Base-by-base conservation (phyloP, 2,329 filamentous ascomycete species). In the Fusarium burgessii region DNA sequence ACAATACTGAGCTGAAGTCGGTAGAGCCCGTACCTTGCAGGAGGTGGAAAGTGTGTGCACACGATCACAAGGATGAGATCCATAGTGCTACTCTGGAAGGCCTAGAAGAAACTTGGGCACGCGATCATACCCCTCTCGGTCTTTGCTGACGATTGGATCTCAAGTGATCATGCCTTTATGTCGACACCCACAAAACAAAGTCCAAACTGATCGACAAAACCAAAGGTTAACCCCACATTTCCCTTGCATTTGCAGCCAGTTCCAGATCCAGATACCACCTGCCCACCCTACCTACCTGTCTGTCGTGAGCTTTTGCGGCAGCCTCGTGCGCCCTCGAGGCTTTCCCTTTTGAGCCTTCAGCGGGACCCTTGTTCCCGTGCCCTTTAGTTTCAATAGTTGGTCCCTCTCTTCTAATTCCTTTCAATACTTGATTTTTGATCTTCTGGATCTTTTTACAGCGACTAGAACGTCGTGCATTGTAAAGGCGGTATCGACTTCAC, bases 141-240 rank as follows among this genome's bases (percentile, higher is more conserved):
- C 27, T 66, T 42, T 45, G 27, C 23, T 35, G 43, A 17, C 32
- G n/a, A 55, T 54, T 63, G 25, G 42, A 65, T 58, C 59, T 69
- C 40, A 36, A 69, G 59, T 69, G 59, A 69, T 49, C 63, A 62
- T 54, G 40, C 40, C 38, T 41, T 33, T 20, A 49, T 68, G 25
- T 58, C 32, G 36, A 66, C 66, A 66, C 66, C 61, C 66, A 66
- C 61, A 58, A 58, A 70, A 62, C 55, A 62, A 58, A 62, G 66
- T 36, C 43, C 20, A 63, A 67, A 18, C 25, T 71, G 68, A 71
- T 71, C 68, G 55, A 68, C 68, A 25, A 71, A 60, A 57, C 68
- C 68, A 57, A 65, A 46, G 57, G 59, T 36, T 42, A 60, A 64
- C 63, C 68, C 68, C 68, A 71, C 68, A 60, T 58, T 71, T 71